A percentile compares a stretch with the other conserved stretches of the same genome.
phyloP scores from a whole-genome alignment of 306 rosid genomes.

The Vigna trinervia region DNA sequence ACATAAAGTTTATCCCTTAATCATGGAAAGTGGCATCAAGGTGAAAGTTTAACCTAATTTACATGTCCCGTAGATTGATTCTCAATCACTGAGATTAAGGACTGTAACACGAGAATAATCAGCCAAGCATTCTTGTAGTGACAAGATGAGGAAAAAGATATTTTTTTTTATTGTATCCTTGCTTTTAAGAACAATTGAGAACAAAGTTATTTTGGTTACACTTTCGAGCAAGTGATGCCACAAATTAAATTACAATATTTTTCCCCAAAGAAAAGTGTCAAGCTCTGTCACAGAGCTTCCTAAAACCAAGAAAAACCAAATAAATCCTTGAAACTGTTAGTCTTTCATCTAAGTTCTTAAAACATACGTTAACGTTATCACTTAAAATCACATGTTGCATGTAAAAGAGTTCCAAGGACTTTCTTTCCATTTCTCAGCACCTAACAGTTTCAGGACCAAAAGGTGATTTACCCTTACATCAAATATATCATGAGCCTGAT shows the following conservation, averaged over 20 bases:
- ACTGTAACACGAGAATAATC: no score
- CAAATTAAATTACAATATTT: not conserved
- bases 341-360: no score
- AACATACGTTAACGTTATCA: not conserved
- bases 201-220: not conserved
- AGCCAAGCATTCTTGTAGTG: no score
- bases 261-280: no score
- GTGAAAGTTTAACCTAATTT: not conserved
- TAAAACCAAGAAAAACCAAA: no score
- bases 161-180: not conserved
- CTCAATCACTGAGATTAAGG: no score
- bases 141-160: no score
- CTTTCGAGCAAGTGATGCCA: not conserved
- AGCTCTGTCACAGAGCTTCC: no score
- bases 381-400: not conserved
- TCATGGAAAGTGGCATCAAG: not conserved
- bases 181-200: not conserved
- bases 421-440: not conserved
- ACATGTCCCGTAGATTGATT: no score
- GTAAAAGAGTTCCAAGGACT: not conserved
- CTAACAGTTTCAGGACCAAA: no score
- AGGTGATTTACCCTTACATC: no score
- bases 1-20: not conserved
- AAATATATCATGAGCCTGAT: not conserved
- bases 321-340: no score